A percentile compares a stretch with the other conserved stretches of the same genome.
Conservation (phyloP, 176 grass and related monocot species). For the Stipa capillata region DNA sequence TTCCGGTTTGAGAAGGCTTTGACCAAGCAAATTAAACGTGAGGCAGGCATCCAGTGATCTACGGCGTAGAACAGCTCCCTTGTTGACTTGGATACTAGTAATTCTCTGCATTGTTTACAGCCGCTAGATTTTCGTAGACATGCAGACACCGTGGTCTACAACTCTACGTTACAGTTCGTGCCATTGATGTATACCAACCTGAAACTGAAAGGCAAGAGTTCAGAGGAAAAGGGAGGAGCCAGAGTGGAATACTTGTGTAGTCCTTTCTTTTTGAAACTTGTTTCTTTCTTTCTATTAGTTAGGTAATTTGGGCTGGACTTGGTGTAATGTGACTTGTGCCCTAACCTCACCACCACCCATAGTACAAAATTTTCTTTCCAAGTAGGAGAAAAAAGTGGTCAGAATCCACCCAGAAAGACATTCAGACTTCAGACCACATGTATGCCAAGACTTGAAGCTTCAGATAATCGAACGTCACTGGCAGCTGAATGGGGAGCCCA, state of each 20-base stretch:
- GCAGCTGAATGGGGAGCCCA: conserved; percentile 15
- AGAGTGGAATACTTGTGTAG: too few species aligned
- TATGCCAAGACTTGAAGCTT: neutral
- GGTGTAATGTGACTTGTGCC: too few species aligned
- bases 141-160: conserved; percentile 5
- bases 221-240: neutral
- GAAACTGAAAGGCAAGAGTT: neutral
- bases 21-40: neutral
- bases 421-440: neutral
- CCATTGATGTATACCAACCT: neutral
- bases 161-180: neutral
- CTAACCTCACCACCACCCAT: too few species aligned
- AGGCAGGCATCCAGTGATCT: conserved; percentile 9
- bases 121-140: neutral
- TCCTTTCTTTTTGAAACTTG: too few species aligned
- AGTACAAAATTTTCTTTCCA: neutral
- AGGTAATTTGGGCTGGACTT: conserved; percentile 17
- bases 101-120: neutral
- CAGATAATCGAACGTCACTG: neutral
- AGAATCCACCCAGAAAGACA: neutral
- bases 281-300: neutral
- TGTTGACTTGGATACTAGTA: neutral
- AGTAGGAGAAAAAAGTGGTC: neutral
- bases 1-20: neutral
- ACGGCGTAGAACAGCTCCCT: neutral